Base-by-base conservation (phyloP, 1,284 basidiomycete genomes). In the Boletellus sp. region DNA sequence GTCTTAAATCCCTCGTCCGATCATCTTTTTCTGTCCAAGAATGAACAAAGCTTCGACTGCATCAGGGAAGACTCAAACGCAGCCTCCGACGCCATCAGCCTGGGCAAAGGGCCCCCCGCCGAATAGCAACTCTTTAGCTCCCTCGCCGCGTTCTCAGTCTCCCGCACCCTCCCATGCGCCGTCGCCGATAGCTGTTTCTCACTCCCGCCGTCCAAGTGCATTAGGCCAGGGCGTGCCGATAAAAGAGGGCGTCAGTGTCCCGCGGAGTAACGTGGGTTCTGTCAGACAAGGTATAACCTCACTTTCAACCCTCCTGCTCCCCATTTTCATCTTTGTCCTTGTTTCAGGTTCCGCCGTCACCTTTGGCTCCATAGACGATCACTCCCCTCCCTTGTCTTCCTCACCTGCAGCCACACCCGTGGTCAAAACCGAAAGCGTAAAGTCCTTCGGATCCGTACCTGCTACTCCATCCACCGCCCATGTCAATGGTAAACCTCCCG, bases 361-460 rank as follows among this genome's bases (percentile, higher is more conserved):
- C 57, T 93, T 93, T 74, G 91, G 91, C 61, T 92, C 91, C 41
- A 89, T 93, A 77, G 82, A 86, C 69, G 82, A 89, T 69, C 75
- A 73, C 57, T 73, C 80, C 54, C 80, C 83, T 49, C 77, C 84
- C 56, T 82, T 86, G 59, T 85, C 86, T 36, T 82, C 85, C 46
- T 85, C 85, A 32, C 83, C 88, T 38, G 82, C 83, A 47, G 68
- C 80, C 47, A 76, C 79, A 39, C 83, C 87, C 40, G 69, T 80
- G 47, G 75, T 83, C 60, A 86, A 83, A 73, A 72, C 80, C 52
- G 87, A 90, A 63, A 80, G 76, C 57, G 85, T 91, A 62, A 89
- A 85, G 69, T 81, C 86, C 37, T 93, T 93, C 69, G 89, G 91
- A 62, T 77, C 85, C 19, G 81, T 92, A 42, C 81, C 65, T 26